phyloP scores from a whole-genome alignment of 257 asterid genomes.

The Petunia axillaris region DNA sequence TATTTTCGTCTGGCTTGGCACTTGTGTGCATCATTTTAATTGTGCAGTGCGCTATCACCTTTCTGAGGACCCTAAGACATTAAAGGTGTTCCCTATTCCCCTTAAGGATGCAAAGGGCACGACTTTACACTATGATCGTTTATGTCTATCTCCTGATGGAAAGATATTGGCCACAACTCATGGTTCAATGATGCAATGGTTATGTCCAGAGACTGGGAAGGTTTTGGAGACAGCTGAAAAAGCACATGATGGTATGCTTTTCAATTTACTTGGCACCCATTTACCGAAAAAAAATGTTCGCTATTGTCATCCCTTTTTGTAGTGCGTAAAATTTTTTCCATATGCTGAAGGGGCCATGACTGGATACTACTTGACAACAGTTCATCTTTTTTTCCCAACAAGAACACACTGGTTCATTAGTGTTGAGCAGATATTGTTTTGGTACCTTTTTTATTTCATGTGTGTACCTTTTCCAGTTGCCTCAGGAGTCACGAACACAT shows the following conservation, averaged over 20 bases:
- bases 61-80: constrained; percentile 94
- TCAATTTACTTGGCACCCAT: constrained; percentile 19
- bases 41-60: constrained; percentile 89
- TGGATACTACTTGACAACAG: background rate
- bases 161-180: constrained; percentile 82
- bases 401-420: background rate
- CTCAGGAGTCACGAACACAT: background rate
- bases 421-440: background rate
- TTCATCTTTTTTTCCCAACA: background rate
- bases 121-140: constrained; percentile 78
- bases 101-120: constrained; percentile 80
- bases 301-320: constrained; percentile 12
- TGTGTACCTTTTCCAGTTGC: background rate
- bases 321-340: background rate
- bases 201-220: constrained; percentile 79
- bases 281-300: background rate
- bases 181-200: constrained; percentile 94
- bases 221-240: constrained; percentile 93
- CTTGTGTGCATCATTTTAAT: constrained; percentile 20
- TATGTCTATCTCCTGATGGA: constrained; percentile 90
- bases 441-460: background rate
- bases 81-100: constrained; percentile 87
- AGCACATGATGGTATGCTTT: constrained; percentile 87
- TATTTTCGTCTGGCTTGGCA: background rate
- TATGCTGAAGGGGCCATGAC: constrained; percentile 6